Percentiles rank a stretch among this genome's conserved stretches.
Conservation (phyloP, 768 basidiomycete species). For the Rhizopogon vinicolor region DNA sequence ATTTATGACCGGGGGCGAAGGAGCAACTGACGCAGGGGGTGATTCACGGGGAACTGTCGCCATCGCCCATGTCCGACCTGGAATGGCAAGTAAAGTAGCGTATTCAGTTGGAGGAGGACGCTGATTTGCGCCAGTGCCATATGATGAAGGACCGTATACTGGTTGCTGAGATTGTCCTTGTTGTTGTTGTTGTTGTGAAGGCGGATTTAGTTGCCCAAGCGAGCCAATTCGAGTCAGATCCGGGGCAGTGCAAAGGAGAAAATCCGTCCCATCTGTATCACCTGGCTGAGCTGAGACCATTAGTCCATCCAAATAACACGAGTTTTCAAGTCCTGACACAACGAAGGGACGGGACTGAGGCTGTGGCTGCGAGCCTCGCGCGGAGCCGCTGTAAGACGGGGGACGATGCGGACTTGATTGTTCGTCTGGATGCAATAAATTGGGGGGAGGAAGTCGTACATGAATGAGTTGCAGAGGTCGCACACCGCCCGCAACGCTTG, state of each 20-base stretch:
- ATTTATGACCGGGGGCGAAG: slow-evolving; percentile 59
- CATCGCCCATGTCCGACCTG: slow-evolving; percentile 83
- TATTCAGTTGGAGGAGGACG: slow-evolving; percentile 73
- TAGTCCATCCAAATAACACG: slow-evolving; percentile 65
- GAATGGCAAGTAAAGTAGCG: slow-evolving; percentile 71
- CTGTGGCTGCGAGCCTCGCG: slow-evolving; percentile 39
- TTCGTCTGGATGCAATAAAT: slow-evolving; percentile 75
- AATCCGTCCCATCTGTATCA: slow-evolving; percentile 70
- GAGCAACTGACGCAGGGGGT: slow-evolving; percentile 30
- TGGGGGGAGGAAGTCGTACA: slow-evolving; percentile 73
- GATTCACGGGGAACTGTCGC: slow-evolving; percentile 44
- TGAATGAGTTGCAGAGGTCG: slow-evolving; percentile 64
- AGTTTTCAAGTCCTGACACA: slow-evolving; percentile 52
- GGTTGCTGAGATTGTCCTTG: slow-evolving; percentile 29
- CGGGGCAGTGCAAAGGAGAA: slow-evolving; percentile 68
- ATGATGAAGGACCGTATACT: slow-evolving; percentile 36
- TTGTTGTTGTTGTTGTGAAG: slow-evolving; percentile 27
- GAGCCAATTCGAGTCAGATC: slow-evolving; percentile 70
- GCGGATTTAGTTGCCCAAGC: slow-evolving; percentile 59
- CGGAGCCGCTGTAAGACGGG: slow-evolving; percentile 39
- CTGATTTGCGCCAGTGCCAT: slow-evolving; percentile 34
- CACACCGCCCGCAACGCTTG: slow-evolving; percentile 19
- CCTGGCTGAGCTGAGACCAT: slow-evolving; percentile 69
- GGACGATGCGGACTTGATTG: slow-evolving; percentile 49
- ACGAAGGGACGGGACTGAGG: slow-evolving; percentile 53